Evolutionary conservation across 768 basidiomycete genomes (phyloP).

Genomic region (Mycena amicta): DNA sequence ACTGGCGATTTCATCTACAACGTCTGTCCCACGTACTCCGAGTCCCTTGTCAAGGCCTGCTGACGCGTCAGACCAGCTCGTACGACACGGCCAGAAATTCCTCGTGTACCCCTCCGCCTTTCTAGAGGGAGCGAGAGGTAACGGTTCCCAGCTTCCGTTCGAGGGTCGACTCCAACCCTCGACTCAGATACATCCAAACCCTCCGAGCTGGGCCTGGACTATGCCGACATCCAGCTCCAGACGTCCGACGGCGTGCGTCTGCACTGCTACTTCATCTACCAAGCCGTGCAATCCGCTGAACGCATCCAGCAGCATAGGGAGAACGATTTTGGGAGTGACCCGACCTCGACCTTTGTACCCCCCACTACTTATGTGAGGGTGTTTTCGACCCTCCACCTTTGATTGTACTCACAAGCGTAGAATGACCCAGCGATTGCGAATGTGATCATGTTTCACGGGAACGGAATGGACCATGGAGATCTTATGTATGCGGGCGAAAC

Average conservation of each 20-base stretch:
- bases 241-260: constrained; percentile 15
- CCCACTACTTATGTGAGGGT: constrained; percentile 3
- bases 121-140: neutral
- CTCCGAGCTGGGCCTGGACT: constrained; percentile 7
- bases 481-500: constrained; percentile 4
- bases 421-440: constrained; percentile 10
- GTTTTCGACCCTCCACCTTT: no score
- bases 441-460: constrained; percentile 26
- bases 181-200: neutral
- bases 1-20: no score
- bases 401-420: neutral
- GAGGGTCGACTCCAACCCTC: neutral
- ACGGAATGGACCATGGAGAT: constrained; percentile 23
- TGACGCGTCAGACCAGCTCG: neutral
- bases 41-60: no score
- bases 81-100: neutral
- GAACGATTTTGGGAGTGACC: constrained; percentile 1
- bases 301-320: neutral
- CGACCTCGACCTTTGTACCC: neutral
- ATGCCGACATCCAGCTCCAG: constrained; percentile 3
- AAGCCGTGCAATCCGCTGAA: constrained; percentile 2
- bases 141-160: neutral
- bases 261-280: constrained; percentile 12
- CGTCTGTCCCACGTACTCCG: no score
- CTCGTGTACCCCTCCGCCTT: neutral